Conservation (phyloP, 2,329 filamentous ascomycete species). For the Colletotrichum sojae region DNA sequence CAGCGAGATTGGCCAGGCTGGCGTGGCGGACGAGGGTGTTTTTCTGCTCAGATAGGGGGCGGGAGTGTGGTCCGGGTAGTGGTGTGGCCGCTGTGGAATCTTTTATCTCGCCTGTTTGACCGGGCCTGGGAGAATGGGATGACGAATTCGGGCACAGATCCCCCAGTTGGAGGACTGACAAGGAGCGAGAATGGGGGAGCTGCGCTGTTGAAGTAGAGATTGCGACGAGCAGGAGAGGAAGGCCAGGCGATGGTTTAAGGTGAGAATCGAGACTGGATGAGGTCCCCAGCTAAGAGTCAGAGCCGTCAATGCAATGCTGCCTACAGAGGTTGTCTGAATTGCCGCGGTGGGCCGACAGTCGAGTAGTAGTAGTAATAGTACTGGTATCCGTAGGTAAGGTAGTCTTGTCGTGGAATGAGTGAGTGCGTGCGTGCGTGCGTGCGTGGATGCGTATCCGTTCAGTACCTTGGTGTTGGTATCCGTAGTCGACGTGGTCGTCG, state of each 20-base stretch:
- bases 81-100: constrained; percentile 27
- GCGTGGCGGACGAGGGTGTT: constrained; percentile 39
- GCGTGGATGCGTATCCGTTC: not conserved
- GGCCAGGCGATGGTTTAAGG: constrained; percentile 3
- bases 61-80: constrained; percentile 21
- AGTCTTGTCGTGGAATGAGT: constrained; percentile 4
- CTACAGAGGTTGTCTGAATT: constrained; percentile 12
- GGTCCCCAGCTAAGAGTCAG: constrained; percentile 17
- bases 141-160: constrained; percentile 35
- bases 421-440: constrained; percentile 3
- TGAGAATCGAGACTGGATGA: constrained; percentile 9
- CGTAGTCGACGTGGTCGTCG: constrained; percentile 30
- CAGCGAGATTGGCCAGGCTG: constrained; percentile 40
- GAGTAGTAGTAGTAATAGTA: no score
- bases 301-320: constrained; percentile 27
- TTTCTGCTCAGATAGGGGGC: constrained; percentile 38
- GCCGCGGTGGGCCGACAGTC: constrained; percentile 16
- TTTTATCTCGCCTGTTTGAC: constrained; percentile 38
- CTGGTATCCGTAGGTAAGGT: no score
- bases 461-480: constrained; percentile 11
- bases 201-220: constrained; percentile 36
- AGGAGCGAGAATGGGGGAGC: constrained; percentile 35
- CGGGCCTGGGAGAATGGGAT: constrained; percentile 23
- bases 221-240: constrained; percentile 32
- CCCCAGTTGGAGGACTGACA: constrained; percentile 32